Base-by-base conservation (phyloP, 305 asterid genomes). In the Fraxinus sp. region DNA sequence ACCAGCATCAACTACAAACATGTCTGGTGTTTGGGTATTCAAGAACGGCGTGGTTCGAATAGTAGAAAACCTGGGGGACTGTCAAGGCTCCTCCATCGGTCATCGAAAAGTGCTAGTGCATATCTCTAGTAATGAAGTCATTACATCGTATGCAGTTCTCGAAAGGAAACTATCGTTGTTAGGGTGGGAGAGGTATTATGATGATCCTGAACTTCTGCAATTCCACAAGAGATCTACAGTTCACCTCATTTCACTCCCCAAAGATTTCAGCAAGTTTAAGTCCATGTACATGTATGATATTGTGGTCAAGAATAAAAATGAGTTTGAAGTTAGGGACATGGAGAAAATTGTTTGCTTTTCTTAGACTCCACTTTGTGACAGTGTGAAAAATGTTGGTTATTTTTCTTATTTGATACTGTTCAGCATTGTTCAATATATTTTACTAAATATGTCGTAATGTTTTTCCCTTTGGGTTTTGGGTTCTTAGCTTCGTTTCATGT, bases 281-380 rank as follows among this genome's bases (percentile, higher is more conserved):
- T 91, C 98, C 91, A 89, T 95, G 88, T 96, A 95, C 86, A 95
- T 92, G 98, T 95, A 85, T 30, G 98, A 93, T 84, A 92, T 93
- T 81, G 97, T 93, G 14, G 97, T 93, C 83, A 95, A 95, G 92
- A 95, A 92, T 84, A 93, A 94, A 49, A 43, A 41, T 76, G 79
- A 76, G 1, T 76, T 26, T 3, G 64, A 91, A 41, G 36, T 76
- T 20, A 76, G 64, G 57, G 36, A 39, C 66, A 55, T n/a, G 66
- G 22, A 55, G 72, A 72, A 70, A 39, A 14, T n/a, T 24, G 30
- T 36, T 4, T 43, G 37, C 46, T 80, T 84, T 13, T 18, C 37
- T 22, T 82, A 55, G 71, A 82, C 49, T 37, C 75, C 13, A 62
- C 18, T n/a, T n/a, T n/a, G 66, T 55, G 66, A 7, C 66, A 1